phyloP scores from a whole-genome alignment of 2,329 filamentous ascomycete species.

The Beauveria scarabaeidicola region DNA sequence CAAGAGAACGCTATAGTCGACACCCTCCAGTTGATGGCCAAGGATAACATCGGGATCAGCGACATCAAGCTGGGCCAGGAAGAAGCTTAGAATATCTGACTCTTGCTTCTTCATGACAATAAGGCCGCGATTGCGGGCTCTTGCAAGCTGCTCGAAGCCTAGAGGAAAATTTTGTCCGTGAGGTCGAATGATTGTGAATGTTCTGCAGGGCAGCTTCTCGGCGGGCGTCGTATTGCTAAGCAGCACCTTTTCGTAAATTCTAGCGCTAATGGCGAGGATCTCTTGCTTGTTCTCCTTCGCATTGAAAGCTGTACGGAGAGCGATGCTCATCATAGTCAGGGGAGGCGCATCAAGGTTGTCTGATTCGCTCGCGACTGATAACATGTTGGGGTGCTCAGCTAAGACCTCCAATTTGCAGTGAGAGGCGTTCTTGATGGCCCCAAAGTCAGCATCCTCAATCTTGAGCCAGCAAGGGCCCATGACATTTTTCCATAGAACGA shows the following conservation, averaged over 20 bases:
- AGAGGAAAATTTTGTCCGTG: slow-evolving; percentile 67
- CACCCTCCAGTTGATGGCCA: slow-evolving; percentile 92
- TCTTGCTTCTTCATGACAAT: slow-evolving; percentile 80
- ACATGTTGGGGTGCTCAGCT: slow-evolving; percentile 66
- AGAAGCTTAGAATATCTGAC: slow-evolving; percentile 74
- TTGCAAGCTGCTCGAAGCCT: slow-evolving; percentile 73
- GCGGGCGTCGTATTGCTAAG: slow-evolving; percentile 81
- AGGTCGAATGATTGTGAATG: slow-evolving; percentile 86
- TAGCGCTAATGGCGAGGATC: slow-evolving; percentile 81
- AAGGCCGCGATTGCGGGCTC: slow-evolving; percentile 63
- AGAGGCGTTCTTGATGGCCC: slow-evolving; percentile 79
- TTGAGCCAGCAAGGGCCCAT: slow-evolving; percentile 98
- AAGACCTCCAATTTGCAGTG: slow-evolving; percentile 90
- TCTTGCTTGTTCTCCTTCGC: slow-evolving; percentile 93
- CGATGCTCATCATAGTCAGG: slow-evolving; percentile 90
- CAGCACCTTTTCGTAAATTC: slow-evolving; percentile 85
- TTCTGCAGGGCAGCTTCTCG: slow-evolving; percentile 80
- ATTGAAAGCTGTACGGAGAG: slow-evolving; percentile 82
- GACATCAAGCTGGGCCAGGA: slow-evolving; percentile 78
- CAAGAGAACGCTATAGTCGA: slow-evolving; percentile 86
- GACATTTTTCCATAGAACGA: slow-evolving; percentile 96
- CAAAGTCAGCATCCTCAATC: slow-evolving; percentile 79
- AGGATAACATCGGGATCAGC: slow-evolving; percentile 90
- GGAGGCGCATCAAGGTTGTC: slow-evolving; percentile 79
- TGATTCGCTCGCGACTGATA: slow-evolving; percentile 64